phyloP scores from a whole-genome alignment of 352 stramenopile genomes.

The Globisporangium spiculum region DNA sequence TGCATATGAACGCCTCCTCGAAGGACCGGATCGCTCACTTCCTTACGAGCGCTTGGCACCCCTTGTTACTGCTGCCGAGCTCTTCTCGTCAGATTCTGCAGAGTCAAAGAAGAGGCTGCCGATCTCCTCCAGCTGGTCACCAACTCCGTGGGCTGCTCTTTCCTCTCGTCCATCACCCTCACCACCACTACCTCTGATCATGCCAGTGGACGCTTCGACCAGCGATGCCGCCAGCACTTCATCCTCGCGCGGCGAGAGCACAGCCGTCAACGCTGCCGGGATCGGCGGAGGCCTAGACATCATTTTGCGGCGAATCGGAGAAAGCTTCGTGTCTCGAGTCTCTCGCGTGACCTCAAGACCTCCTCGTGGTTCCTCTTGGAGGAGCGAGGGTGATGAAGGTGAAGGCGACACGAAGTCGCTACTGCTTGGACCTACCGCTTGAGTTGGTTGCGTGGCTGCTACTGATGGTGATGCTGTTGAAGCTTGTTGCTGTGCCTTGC shows the following conservation, averaged over 20 bases:
- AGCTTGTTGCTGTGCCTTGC: constrained; percentile 15
- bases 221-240: constrained; percentile 28
- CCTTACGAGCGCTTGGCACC: neutral
- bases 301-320: constrained; percentile 48
- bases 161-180: neutral
- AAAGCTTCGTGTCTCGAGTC: constrained; percentile 22
- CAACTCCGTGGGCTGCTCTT: neutral
- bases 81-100: neutral
- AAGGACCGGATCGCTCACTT: neutral
- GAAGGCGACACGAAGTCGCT: neutral
- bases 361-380: neutral
- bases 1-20: neutral
- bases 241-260: constrained; percentile 41
- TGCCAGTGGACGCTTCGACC: neutral
- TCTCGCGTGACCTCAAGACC: neutral
- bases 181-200: neutral
- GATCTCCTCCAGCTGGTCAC: constrained; percentile 14
- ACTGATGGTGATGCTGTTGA: neutral
- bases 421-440: constrained; percentile 1
- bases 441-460: neutral
- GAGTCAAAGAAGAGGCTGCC: constrained; percentile 5
- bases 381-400: neutral
- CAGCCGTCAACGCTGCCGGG: constrained; percentile 12
- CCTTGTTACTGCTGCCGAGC: neutral
- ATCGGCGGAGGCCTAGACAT: constrained; percentile 24